Conservation (phyloP, 2,329 filamentous ascomycete species). For the Pseudogymnoascus sp. region DNA sequence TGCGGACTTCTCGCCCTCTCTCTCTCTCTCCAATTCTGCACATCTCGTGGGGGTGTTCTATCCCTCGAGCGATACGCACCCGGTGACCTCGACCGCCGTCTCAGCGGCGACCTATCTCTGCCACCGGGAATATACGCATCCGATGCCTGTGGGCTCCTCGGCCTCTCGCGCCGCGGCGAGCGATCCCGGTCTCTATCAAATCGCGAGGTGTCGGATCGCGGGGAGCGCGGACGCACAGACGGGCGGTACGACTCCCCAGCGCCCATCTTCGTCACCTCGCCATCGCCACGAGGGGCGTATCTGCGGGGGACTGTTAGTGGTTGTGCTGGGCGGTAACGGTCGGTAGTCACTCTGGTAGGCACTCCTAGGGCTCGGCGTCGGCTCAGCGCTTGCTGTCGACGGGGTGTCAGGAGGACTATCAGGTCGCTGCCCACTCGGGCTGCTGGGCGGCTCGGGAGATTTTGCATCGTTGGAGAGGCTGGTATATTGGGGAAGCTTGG, state of each 20-base stretch:
- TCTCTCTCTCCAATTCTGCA: constrained; percentile 13
- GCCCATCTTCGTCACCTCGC: constrained; percentile 28
- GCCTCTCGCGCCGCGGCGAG: constrained; percentile 13
- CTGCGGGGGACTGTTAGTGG: constrained; percentile 9
- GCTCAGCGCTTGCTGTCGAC: neutral
- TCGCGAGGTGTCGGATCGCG: constrained; percentile 22
- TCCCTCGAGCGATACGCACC: constrained; percentile 22
- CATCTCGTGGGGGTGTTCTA: constrained; percentile 23
- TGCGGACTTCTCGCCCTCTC: constrained; percentile 10
- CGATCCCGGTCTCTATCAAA: constrained; percentile 18
- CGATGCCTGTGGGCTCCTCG: neutral
- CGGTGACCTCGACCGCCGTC: constrained; percentile 26
- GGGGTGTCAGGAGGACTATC: neutral
- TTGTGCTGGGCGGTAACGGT: neutral
- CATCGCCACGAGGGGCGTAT: constrained; percentile 24
- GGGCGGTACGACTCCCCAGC: constrained; percentile 29
- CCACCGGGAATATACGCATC: constrained; percentile 13
- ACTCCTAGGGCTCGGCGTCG: neutral
- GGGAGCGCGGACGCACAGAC: constrained; percentile 22
- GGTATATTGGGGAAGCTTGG: neutral
- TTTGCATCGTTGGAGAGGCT: neutral
- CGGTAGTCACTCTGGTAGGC: neutral
- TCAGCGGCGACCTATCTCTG: constrained; percentile 23
- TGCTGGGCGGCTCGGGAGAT: neutral
- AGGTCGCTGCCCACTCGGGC: neutral